phyloP scores from a whole-genome alignment of 2,329 filamentous ascomycete species.

The Phyllosticta ampelicida region DNA sequence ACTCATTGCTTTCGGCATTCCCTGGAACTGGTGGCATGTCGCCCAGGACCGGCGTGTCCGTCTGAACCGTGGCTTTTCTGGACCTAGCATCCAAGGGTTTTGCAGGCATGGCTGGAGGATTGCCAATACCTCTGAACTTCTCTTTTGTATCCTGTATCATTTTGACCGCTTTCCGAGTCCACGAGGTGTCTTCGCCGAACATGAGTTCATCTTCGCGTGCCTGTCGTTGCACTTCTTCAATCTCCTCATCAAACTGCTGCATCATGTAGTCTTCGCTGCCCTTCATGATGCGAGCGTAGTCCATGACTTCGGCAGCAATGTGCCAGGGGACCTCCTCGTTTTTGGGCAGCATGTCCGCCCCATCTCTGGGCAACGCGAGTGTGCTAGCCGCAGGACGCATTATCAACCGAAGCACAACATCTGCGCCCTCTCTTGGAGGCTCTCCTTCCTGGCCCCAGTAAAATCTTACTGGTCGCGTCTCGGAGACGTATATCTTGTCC shows the following conservation, averaged over 20 bases:
- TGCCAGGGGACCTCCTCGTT: constrained; percentile 86
- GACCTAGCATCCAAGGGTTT: constrained; percentile 41
- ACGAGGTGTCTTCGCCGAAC: constrained; percentile 76
- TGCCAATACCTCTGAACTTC: constrained; percentile 56
- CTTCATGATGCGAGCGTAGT: constrained; percentile 93
- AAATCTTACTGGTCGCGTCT: constrained; percentile 81
- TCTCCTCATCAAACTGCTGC: constrained; percentile 68
- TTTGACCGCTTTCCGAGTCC: constrained; percentile 74
- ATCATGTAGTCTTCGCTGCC: constrained; percentile 82
- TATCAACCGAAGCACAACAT: constrained; percentile 81
- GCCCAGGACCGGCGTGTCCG: not conserved
- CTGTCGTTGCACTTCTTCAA: constrained; percentile 61
- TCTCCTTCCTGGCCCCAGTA: constrained; percentile 80
- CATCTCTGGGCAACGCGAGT: constrained; percentile 76
- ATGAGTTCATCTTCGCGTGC: constrained; percentile 83
- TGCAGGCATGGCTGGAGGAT: constrained; percentile 45
- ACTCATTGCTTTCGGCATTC: not conserved
- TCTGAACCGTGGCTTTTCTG: constrained; percentile 29
- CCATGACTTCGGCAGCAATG: constrained; percentile 83
- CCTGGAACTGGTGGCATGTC: not conserved
- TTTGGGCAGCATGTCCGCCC: constrained; percentile 56
- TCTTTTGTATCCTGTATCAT: constrained; percentile 67
- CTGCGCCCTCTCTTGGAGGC: constrained; percentile 69
- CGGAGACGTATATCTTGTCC: constrained; percentile 84
- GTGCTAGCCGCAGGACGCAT: constrained; percentile 71